These are phyloP conservation scores for Capsicum rhomboideum DNA, from an alignment of 257 asterid species.

Conservation along the genomic window DNA sequence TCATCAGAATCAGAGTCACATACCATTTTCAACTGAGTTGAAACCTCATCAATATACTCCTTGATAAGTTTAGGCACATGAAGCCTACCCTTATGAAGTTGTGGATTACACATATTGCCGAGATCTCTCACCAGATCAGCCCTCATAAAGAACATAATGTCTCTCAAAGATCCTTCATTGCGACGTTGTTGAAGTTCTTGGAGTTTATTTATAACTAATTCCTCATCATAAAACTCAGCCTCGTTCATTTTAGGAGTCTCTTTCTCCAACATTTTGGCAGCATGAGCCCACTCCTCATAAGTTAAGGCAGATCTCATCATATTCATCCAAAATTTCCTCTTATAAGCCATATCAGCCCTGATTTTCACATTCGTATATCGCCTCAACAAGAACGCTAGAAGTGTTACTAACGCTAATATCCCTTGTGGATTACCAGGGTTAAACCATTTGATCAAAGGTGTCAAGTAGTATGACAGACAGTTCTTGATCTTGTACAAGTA, in stretches of 20 bases:
- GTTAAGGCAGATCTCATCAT: slow-evolving; percentile 88
- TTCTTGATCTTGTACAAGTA: slow-evolving; percentile 34
- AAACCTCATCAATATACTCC: slow-evolving; percentile 88
- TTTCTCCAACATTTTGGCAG: slow-evolving; percentile 82
- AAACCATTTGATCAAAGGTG: slow-evolving; percentile 65
- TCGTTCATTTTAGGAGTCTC: slow-evolving; percentile 71
- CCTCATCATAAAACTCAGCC: slow-evolving; percentile 73
- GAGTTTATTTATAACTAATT: slow-evolving; percentile 74
- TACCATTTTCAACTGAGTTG: slow-evolving; percentile 83
- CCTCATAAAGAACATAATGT: slow-evolving; percentile 83
- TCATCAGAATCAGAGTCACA: slow-evolving; percentile 87
- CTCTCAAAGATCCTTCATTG: slow-evolving; percentile 84
- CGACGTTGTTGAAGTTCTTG: slow-evolving; percentile 83
- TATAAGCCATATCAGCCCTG: slow-evolving; percentile 85
- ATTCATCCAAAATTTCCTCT: slow-evolving; percentile 92
- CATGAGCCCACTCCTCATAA: slow-evolving; percentile 99
- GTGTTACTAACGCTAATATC: slow-evolving; percentile 59
- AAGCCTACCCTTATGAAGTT: slow-evolving; percentile 86
- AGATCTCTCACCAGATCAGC: slow-evolving; percentile 85
- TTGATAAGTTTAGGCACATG: slow-evolving; percentile 85
- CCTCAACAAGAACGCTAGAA: slow-evolving; percentile 66
- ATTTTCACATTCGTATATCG: slow-evolving; percentile 70
- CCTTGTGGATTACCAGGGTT: slow-evolving; percentile 96
- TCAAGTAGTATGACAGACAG: slow-evolving; percentile 26
- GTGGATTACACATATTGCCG: slow-evolving; percentile 93